Evolutionary conservation across 2,329 filamentous ascomycete species (phyloP), one percentile per base, ranked within the genome.

Genomic region (Paecilomyces fulvus): DNA sequence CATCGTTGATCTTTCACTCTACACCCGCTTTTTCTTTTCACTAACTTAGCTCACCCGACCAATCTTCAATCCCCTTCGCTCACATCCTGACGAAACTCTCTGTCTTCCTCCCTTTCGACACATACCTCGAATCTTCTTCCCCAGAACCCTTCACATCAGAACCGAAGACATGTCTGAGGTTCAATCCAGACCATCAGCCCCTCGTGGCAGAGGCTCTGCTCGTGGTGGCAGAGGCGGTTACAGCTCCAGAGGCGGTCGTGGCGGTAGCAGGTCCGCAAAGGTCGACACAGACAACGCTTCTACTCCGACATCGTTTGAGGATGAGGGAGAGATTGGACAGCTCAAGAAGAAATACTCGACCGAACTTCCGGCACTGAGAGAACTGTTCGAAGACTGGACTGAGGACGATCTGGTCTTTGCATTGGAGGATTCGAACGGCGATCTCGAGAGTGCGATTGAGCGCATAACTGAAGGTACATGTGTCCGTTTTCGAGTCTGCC

Each of bases 361-460:
- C 68, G 89, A 92, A 77, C 83, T 96, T 66, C 80, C 80, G 60
- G 85, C 87, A 67, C 85, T 99, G 72, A 91, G 90, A 78, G 92
- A 96, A 74, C 86, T 97, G 78, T 96, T 96, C 79, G 85, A 90
- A 58, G 88, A 91, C 75, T 97, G 92, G 94, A 92, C 91, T 65
- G 90, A 96, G 69, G 90, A 92, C 73, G 92, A 97, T 73, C 84
- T 97, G 61, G 85, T 97, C 62, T 94, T 94, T 73, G 92, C 92
- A 60, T 81, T 99, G 58, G 85, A 95, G 74, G 94, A 99, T 79
- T 75, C 75, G 51, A 71, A 78, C 58, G 77, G 77, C 60, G 75
- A 78, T 61, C 69, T 79, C 37, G 73, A 77, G 61, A 71, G 70
- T 59, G 76, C 76, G 61, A 76, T 79, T 70, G 76, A 78, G 64